Base-by-base conservation (phyloP, 2,329 filamentous ascomycete genomes). In the Claviceps citrina region DNA sequence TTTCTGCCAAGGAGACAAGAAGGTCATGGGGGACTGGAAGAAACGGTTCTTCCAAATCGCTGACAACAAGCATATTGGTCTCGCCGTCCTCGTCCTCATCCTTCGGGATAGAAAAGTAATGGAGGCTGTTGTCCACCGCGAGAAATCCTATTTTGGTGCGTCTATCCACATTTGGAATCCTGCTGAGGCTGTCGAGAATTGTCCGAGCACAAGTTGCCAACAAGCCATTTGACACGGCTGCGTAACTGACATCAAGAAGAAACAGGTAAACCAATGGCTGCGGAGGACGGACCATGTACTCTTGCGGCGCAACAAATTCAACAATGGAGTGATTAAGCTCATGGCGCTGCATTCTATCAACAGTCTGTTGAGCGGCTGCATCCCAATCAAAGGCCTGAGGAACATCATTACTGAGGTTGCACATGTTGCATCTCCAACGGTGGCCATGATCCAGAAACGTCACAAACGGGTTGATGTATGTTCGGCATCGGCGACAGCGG, bases 371-470 rank as follows among this genome's bases (percentile, higher is more conserved):
- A 40, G 86, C 71, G 33, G 84, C 81, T 26, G 85, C 80, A 62
- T 98, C 91, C 91, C 91, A 98, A 59, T 98, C 91, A 50, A 98
- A 98, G 28, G 87, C 87, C 62, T 98, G 91, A n/a, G 91, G 91
- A 30, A 96, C 89, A 52, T 98, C 91, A 58, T 98, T 98, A 51
- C 87, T 95, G 48, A 98, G 70, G 61, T 94, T 96, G 63, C 91
- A 98, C 87, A 98, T 95, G 65, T 98, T 98, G 67, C 91, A 98
- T 55, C 89, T 81, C 91, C 91, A 98, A 56, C 91, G 76, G 64
- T 98, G 91, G 35, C 91, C 91, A 56, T 96, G 85, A 53, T 98
- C 91, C 45, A 98, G 67, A 65, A 98, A 98, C 35, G 84, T 85
- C 44, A 93, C 91, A 51, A 89, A 98, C 10, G 91, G 87, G 59